phyloP scores from a whole-genome alignment of 331 rosid genomes.

The Acacia concinna region DNA sequence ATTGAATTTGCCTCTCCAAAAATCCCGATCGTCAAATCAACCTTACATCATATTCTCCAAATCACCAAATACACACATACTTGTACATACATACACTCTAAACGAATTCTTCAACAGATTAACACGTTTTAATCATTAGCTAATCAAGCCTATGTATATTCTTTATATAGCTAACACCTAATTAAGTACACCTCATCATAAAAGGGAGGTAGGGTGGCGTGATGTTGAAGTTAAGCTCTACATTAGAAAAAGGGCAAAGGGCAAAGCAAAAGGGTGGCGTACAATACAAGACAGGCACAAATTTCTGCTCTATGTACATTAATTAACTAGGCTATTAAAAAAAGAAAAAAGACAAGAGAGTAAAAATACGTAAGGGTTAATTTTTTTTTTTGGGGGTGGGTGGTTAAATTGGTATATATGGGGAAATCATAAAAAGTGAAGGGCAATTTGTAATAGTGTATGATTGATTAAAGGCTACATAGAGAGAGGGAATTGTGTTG shows the following conservation, averaged over 20 bases:
- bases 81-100: no score
- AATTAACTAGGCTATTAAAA: background rate
- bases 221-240: conserved; percentile 34
- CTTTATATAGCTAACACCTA: background rate
- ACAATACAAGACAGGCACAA: background rate
- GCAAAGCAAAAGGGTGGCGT: background rate
- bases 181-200: background rate
- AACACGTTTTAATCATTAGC: background rate
- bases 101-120: background rate
- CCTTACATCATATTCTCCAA: conserved; percentile 22
- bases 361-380: background rate
- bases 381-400: background rate
- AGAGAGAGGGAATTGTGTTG: background rate
- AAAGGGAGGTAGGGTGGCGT: conserved; percentile 35
- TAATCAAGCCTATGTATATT: background rate
- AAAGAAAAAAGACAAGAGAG: background rate
- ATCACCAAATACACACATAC: background rate
- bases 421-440: background rate
- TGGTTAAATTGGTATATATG: background rate
- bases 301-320: background rate
- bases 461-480: background rate
- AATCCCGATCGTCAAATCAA: conserved; percentile 34
- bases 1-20: conserved; percentile 17
- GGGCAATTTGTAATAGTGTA: background rate
- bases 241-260: conserved; percentile 5